Conservation (phyloP, 179 eudicot genomes). For the Camellia oleifera region DNA sequence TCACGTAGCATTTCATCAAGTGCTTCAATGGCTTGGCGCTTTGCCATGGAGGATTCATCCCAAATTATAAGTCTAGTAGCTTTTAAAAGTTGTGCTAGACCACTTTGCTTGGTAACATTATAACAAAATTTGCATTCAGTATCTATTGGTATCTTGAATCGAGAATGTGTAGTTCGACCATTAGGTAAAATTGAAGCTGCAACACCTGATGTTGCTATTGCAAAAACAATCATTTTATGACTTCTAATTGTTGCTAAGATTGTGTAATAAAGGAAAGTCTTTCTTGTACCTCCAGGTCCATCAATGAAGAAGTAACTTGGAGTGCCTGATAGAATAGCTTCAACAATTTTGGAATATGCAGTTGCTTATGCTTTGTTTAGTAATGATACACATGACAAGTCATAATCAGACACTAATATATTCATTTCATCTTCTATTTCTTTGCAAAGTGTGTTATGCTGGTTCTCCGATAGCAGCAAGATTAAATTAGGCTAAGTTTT, state of each 20-base stretch:
- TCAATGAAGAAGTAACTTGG: slow-evolving; percentile 6
- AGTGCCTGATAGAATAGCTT: background rate
- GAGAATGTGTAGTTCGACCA: slow-evolving; percentile 19
- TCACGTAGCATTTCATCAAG: slow-evolving; percentile 14
- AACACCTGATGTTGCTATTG: slow-evolving; percentile 16
- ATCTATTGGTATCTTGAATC: slow-evolving; percentile 20
- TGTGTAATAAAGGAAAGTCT: slow-evolving; percentile 17
- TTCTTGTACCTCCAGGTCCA: slow-evolving; percentile 7
- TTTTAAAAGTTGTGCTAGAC: background rate
- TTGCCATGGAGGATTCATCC: slow-evolving; percentile 24
- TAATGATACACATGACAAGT: background rate
- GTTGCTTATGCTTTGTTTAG: background rate
- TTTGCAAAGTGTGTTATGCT: background rate
- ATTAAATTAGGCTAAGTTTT: too few species aligned
- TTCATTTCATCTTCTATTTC: background rate
- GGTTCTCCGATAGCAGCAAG: too few species aligned
- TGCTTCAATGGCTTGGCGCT: slow-evolving; percentile 7
- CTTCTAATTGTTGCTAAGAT: background rate
- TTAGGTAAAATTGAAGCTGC: slow-evolving; percentile 7
- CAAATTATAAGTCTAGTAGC: slow-evolving; percentile 14
- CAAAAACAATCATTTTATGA: background rate
- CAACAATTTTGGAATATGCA: background rate
- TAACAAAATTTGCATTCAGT: background rate
- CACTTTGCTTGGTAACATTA: too few species aligned
- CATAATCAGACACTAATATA: background rate